A percentile compares a stretch with the other conserved stretches of the same genome.
phyloP scores from a whole-genome alignment of 2,329 filamentous ascomycete species.

The Pyrenophora tritici-repentis region DNA sequence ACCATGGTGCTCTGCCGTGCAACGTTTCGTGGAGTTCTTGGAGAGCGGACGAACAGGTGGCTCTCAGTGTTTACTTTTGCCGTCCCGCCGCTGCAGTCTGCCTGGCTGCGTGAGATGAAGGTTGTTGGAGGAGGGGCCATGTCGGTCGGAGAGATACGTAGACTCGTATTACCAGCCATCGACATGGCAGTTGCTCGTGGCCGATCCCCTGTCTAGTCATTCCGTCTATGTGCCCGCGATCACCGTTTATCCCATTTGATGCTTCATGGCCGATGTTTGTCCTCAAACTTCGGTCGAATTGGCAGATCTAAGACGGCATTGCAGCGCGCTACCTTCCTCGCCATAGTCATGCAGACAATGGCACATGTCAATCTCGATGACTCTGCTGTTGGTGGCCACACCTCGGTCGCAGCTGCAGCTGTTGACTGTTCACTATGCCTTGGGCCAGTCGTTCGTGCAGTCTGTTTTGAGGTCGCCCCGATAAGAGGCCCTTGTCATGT shows the following conservation, averaged over 20 bases:
- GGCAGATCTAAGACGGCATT: conserved; percentile 16
- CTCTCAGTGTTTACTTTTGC: conserved; percentile 26
- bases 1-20: conserved; percentile 26
- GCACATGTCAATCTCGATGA: conserved; percentile 21
- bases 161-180: conserved; percentile 5
- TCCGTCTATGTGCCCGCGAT: conserved; percentile 17
- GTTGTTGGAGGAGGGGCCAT: conserved; percentile 12
- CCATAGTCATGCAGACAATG: conserved; percentile 16
- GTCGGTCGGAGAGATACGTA: conserved; percentile 27
- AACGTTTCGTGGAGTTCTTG: conserved; percentile 10
- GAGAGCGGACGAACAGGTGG: conserved; percentile 6
- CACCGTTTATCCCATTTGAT: conserved; percentile 12
- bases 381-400: conserved; percentile 12
- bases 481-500: conserved; percentile 40
- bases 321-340: conserved; percentile 19
- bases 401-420: conserved; percentile 19
- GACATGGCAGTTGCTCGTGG: conserved; percentile 23
- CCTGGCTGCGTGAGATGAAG: conserved; percentile 7
- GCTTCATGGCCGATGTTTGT: conserved; percentile 14
- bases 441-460: conserved; percentile 21
- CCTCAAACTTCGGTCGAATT: conserved; percentile 17
- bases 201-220: conserved; percentile 19
- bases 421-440: conserved; percentile 5
- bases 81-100: conserved; percentile 21
- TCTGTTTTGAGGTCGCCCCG: conserved; percentile 26